Evolutionary conservation across 208 protist species (phyloP), one percentile per base, ranked within the genome.

Genomic region (Tetramitus jugosus): DNA sequence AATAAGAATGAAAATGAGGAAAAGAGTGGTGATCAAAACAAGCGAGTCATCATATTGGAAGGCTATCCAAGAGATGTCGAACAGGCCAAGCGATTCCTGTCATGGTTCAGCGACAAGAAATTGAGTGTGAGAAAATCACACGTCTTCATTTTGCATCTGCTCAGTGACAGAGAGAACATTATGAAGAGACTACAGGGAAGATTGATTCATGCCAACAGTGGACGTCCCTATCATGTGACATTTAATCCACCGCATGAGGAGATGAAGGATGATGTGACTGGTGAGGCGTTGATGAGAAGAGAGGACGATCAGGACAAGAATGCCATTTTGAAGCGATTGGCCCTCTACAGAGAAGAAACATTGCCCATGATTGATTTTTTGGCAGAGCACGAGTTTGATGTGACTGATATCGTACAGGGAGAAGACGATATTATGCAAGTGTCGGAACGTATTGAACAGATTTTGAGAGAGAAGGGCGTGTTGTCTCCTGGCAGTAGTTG

Each of bases 21-120:
- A n/a, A n/a, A n/a, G n/a, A n/a, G n/a, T n/a, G n/a, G n/a, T n/a
- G n/a, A n/a, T n/a, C n/a, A n/a, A n/a, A n/a, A n/a, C n/a, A n/a
- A n/a, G n/a, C n/a, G n/a, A n/a, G n/a, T n/a, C n/a, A n/a, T 93
- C 77, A 85, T 95, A 29, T 69, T 95, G 26, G 91, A 95, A 80
- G 91, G 88, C 60, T 93, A 92, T 56, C 91, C 91, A 0, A 84
- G 87, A 53, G 93, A 88, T 2, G 76, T 83, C 56, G 82, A 80
- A 77, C 92, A 94, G 78, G 89, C 91, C 43, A 35, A 76, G 40
- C n/a, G n/a, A n/a, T n/a, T n/a, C n/a, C n/a, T n/a, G n/a, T n/a
- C n/a, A n/a, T n/a, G n/a, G n/a, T n/a, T n/a, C n/a, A 71, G 64
- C 39, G 46, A 26, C 42, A 74, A 23, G 13, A 33, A 33, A 74